Percentiles rank a stretch among this genome's conserved stretches.
Evolutionary conservation across 495 filamentous ascomycete species (phyloP).

Genomic region (Hyaloscypha bicolor): DNA sequence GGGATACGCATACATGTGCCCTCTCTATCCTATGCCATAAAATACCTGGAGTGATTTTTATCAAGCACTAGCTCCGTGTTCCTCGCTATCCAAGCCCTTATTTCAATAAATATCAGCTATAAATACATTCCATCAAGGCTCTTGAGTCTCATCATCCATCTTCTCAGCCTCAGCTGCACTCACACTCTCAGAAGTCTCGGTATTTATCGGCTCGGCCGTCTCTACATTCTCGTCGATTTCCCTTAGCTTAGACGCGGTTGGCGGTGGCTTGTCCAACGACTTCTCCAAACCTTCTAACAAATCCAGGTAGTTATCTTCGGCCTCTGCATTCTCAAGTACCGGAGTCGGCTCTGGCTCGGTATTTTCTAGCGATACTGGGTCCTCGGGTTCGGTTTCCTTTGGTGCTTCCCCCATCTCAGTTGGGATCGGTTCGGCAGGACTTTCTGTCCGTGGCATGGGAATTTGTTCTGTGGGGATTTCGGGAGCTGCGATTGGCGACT

Average conservation of each 20-base stretch:
- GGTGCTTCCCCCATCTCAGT: neutral
- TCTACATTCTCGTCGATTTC: neutral
- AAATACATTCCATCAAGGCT: neutral
- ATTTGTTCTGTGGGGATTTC: neutral
- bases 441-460: neutral
- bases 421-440: neutral
- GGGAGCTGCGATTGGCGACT: neutral
- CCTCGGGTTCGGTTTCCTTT: neutral
- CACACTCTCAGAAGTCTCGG: neutral
- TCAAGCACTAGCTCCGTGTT: neutral
- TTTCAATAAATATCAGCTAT: neutral
- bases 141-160: neutral
- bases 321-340: neutral
- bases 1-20: too few species aligned
- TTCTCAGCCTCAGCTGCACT: neutral
- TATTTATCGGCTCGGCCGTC: neutral
- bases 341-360: neutral
- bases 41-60: too few species aligned
- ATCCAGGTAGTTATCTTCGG: conserved; percentile 31
- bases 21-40: too few species aligned
- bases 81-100: neutral
- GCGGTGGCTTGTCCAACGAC: conserved; percentile 18
- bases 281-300: conserved; percentile 31
- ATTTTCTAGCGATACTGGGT: neutral
- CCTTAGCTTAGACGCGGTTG: neutral